These are phyloP conservation scores for Rhizopus microsporus DNA, from an alignment of 371 early-diverging fungal species.

Conservation along the genomic window DNA sequence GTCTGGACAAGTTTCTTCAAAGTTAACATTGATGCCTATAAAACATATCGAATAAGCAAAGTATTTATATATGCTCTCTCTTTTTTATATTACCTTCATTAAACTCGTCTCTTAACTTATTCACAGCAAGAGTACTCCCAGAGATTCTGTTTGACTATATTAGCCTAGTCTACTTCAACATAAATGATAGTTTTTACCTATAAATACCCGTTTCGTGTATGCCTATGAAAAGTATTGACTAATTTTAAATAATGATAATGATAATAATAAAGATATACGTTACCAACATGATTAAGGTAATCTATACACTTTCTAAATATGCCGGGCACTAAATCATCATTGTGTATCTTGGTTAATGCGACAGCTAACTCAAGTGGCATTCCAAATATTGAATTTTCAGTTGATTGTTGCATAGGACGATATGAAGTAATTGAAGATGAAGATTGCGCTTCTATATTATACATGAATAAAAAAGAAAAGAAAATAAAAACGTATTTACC, in stretches of 20 bases:
- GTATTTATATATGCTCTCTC: not conserved
- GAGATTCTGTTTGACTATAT: conserved; percentile 37
- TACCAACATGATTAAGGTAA: conserved; percentile 52
- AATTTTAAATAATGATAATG: not conserved
- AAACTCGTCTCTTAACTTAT: conserved; percentile 52
- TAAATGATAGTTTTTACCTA: conserved; percentile 27
- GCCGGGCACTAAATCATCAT: conserved; percentile 64
- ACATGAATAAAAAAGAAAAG: not conserved
- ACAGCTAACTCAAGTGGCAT: conserved; percentile 57
- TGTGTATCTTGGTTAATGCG: conserved; percentile 51
- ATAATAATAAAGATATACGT: not conserved
- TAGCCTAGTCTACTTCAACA: not conserved
- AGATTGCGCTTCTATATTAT: conserved; percentile 8
- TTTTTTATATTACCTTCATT: conserved; percentile 40
- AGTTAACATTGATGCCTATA: conserved; percentile 58
- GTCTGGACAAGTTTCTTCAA: conserved; percentile 56
- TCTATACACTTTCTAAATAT: conserved; percentile 79
- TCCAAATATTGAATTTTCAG: conserved; percentile 53
- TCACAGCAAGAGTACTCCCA: conserved; percentile 57
- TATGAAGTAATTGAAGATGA: not conserved
- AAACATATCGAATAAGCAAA: not conserved
- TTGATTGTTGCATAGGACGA: conserved; percentile 8
- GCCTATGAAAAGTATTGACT: conserved; percentile 30
- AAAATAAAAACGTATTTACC: conserved; percentile 18
- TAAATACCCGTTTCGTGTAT: conserved; percentile 63